These are phyloP conservation scores for Morella rubra DNA, from an alignment of 306 rosid genomes.

Conservation along the genomic window DNA sequence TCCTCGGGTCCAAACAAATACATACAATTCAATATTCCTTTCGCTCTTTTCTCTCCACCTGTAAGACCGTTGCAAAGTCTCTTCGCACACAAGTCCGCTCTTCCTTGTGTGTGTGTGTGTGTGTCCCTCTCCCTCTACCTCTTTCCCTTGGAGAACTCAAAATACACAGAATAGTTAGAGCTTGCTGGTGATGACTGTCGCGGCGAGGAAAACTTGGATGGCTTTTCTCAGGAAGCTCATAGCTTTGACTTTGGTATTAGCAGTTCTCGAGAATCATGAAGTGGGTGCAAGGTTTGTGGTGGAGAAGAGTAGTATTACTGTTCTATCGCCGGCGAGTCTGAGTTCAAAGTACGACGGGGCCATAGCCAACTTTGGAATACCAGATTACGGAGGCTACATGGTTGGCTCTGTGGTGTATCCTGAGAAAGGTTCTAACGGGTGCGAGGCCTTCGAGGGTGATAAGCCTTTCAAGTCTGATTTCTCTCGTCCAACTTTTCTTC, in stretches of 20 bases:
- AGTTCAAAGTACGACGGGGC: conserved; percentile 62
- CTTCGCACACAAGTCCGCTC: conserved; percentile 15
- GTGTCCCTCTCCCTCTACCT: not conserved
- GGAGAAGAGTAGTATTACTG: conserved; percentile 68
- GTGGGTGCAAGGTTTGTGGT: conserved; percentile 66
- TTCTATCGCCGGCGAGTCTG: conserved; percentile 54
- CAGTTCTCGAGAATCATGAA: conserved; percentile 11
- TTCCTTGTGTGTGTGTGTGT: not conserved
- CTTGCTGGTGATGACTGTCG: not conserved
- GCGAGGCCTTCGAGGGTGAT: conserved; percentile 66
- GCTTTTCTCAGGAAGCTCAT: conserved; percentile 28
- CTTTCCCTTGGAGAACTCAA: not conserved
- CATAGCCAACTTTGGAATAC: conserved; percentile 85
- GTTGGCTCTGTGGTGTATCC: conserved; percentile 75
- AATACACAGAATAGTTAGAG: not conserved
- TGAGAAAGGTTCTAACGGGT: conserved; percentile 44
- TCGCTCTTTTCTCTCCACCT: conserved; percentile 19
- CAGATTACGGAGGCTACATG: conserved; percentile 81
- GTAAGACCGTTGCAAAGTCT: conserved; percentile 39
- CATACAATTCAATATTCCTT: conserved; percentile 31
- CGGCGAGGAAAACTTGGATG: conserved; percentile 26
- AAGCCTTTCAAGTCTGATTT: conserved; percentile 54
- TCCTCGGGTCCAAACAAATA: not conserved
- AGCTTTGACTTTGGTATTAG: conserved; percentile 1
- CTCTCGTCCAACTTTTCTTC: conserved; percentile 53